Evolutionary conservation across 257 asterid genomes (phyloP), one percentile per base, ranked within the genome.

Genomic region (Ballota nigra): DNA sequence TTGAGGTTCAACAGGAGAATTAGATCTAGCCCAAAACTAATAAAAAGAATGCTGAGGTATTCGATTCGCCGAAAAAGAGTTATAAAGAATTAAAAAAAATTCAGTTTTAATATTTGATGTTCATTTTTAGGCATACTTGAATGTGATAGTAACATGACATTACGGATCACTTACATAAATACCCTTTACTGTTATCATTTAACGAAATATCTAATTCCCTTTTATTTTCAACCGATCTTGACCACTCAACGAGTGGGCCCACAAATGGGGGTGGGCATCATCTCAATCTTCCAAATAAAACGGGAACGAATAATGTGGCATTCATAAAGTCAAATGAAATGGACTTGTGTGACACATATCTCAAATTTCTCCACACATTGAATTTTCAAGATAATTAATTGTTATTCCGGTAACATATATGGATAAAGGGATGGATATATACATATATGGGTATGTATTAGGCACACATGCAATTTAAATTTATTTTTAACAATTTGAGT

Each of bases 171-270:
- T 22, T 53, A 11, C 36, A 55, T 20, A 28, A 38, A 55, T 52
- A 69, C 31, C 6, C 22, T 5, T 31, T 18, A 33, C 16, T 47
- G 23, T 57, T 38, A 38, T 40, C 66, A 77, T 66, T 58, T 77
- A 71, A 72, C 67, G 12, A 56, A 67, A 77, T 53, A 69, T 63
- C 51, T 76, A 51, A 51, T 63, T 11, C 31, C 5, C 22, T 22
- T 34, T 59, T 43, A 36, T 8, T 4, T 4, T 8, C 23, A 20
- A 66, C 11, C 59, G 18, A 61, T 73, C 63, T 68, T 73, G 75
- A 78, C 62, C 78, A 69, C 75, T 38, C 72, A 45, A 68, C 19
- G 1, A 59, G 60, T 51, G 76, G 78, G 63, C 70, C 82, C 82
- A 68, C 63, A 29, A 20, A 61, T 40, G 66, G 51, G 61, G 40